Evolutionary conservation across 2,329 filamentous ascomycete genomes (phyloP).

Genomic region (Orbilia blumenaviensis): DNA sequence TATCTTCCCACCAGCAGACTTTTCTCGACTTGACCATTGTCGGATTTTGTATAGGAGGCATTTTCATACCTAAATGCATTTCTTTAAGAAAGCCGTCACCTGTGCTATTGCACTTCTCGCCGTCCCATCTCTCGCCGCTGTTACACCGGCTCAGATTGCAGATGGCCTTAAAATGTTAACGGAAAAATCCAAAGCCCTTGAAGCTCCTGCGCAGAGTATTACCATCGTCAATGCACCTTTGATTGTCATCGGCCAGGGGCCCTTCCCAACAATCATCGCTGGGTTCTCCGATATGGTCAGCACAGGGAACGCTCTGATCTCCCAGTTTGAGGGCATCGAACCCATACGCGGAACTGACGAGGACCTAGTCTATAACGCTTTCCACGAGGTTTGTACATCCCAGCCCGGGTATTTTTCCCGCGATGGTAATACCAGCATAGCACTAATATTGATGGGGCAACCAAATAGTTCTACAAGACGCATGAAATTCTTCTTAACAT

Average conservation of each 20-base stretch:
- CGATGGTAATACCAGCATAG: too few relatives aligned
- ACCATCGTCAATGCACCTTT: slow-evolving; percentile 57
- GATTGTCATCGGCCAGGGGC: slow-evolving; percentile 58
- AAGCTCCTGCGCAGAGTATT: slow-evolving; percentile 58
- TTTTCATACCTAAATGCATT: slow-evolving; percentile 48
- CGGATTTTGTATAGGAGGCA: not conserved
- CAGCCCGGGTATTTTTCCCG: too few relatives aligned
- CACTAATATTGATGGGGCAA: not conserved
- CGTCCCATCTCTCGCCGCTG: slow-evolving; percentile 48
- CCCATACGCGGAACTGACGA: slow-evolving; percentile 45
- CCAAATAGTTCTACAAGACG: slow-evolving; percentile 58
- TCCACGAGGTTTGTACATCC: slow-evolving; percentile 54
- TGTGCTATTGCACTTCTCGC: slow-evolving; percentile 54
- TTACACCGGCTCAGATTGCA: slow-evolving; percentile 55
- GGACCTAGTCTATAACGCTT: slow-evolving; percentile 57
- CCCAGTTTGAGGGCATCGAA: slow-evolving; percentile 53
- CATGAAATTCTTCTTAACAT: slow-evolving; percentile 60
- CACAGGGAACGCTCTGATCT: slow-evolving; percentile 53
- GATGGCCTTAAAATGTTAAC: slow-evolving; percentile 57
- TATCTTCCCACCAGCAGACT: too few relatives aligned
- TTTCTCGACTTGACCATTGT: not conserved
- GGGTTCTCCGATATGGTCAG: slow-evolving; percentile 59
- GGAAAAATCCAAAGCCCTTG: slow-evolving; percentile 57
- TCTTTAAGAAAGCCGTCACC: slow-evolving; percentile 47
- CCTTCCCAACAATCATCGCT: slow-evolving; percentile 58